A percentile compares a stretch with the other conserved stretches of the same genome.
Conservation (phyloP, 2,329 filamentous ascomycete species). For the Trichoderma endophyticum region DNA sequence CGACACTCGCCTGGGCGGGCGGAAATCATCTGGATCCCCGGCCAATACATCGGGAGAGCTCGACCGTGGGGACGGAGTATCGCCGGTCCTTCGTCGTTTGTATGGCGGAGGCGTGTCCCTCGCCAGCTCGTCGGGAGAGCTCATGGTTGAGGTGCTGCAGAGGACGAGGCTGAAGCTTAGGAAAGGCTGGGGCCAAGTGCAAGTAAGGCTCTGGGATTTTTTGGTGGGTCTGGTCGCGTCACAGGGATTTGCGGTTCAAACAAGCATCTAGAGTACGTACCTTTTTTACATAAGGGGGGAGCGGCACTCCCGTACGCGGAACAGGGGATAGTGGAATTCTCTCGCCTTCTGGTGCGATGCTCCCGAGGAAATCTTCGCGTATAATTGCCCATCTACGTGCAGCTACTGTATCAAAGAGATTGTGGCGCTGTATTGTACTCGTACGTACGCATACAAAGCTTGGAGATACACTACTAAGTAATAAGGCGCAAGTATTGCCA, state of each 20-base stretch:
- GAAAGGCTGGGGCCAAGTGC: not conserved
- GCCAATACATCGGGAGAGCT: constrained; percentile 25
- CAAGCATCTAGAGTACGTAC: not conserved
- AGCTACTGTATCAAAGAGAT: not conserved
- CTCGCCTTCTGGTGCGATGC: not conserved
- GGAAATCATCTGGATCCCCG: constrained; percentile 13
- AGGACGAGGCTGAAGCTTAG: constrained; percentile 20
- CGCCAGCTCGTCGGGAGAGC: constrained; percentile 27
- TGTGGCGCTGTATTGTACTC: not conserved
- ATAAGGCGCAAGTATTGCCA: not conserved
- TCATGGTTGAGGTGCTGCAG: constrained; percentile 27
- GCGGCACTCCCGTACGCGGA: not conserved
- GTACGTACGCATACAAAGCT: not conserved
- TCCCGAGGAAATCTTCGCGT: not conserved
- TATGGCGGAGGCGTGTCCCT: constrained; percentile 26
- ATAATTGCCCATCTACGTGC: not conserved
- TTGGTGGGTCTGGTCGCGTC: constrained; percentile 19
- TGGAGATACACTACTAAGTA: not conserved
- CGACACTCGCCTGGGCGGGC: constrained; percentile 11
- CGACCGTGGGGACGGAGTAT: constrained; percentile 29
- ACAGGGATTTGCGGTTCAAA: not conserved
- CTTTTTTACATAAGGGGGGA: not conserved
- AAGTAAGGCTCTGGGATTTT: constrained; percentile 17
- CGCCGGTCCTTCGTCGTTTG: constrained; percentile 35
- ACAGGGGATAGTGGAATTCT: not conserved